Conservation (phyloP, 2,329 filamentous ascomycete genomes). For the Aquanectria penicillioides region DNA sequence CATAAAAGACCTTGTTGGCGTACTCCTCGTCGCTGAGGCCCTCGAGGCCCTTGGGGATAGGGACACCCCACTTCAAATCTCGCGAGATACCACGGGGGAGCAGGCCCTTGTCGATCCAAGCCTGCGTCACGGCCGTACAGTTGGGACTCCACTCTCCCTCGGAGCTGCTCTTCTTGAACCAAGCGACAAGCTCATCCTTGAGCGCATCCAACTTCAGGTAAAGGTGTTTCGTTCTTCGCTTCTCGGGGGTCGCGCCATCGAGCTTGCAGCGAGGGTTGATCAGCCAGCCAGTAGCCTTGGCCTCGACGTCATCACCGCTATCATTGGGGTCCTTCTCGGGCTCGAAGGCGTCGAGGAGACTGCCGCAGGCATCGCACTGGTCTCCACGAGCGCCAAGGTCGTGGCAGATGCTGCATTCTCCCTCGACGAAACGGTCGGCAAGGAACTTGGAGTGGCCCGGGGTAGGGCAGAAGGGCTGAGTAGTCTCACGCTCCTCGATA, state of each 20-base stretch:
- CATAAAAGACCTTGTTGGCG: conserved; percentile 81
- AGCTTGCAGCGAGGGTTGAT: conserved; percentile 93
- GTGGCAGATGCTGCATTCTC: conserved; percentile 78
- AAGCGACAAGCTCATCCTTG: conserved; percentile 79
- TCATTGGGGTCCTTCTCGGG: conserved; percentile 52
- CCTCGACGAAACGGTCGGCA: conserved; percentile 88
- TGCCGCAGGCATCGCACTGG: conserved; percentile 80
- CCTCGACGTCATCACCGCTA: conserved; percentile 47
- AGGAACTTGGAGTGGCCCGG: conserved; percentile 80
- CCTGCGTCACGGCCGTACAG: conserved; percentile 78
- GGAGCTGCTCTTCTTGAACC: conserved; percentile 77
- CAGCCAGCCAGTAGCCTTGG: conserved; percentile 60
- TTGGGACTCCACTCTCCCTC: conserved; percentile 83
- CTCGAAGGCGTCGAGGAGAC: conserved; percentile 76
- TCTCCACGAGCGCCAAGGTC: conserved; percentile 78
- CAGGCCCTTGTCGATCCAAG: conserved; percentile 85
- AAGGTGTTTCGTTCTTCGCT: conserved; percentile 87
- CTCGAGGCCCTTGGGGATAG: conserved; percentile 58
- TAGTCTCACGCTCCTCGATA: conserved; percentile 86
- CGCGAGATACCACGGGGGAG: conserved; percentile 89
- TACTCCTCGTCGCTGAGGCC: conserved; percentile 65
- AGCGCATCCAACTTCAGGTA: conserved; percentile 89
- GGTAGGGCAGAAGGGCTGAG: conserved; percentile 82
- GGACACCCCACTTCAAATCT: conserved; percentile 89
- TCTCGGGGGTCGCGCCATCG: conserved; percentile 82